Evolutionary conservation across 2,329 filamentous ascomycete species (phyloP), one percentile per base, ranked within the genome.

Genomic region (Verticillium nonalfalfae): DNA sequence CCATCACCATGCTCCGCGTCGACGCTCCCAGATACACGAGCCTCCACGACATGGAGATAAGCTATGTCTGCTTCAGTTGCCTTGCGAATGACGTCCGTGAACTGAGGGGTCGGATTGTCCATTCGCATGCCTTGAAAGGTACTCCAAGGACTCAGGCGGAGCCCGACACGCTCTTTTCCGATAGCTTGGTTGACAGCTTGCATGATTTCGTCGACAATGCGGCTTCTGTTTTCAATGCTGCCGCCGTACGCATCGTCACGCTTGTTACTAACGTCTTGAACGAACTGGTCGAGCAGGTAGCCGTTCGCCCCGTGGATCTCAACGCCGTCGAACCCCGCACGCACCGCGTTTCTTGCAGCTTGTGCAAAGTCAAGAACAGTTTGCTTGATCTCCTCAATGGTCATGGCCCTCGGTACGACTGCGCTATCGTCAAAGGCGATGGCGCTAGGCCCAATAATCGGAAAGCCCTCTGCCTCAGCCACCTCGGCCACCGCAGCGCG

Each of bases 251-350:
- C 65, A 66, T 85, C 83, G 0, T 75, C 75, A 3, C 83, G 75
- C 40, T 74, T 69, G 66, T 85, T 85, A 39, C 76, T 78, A 11
- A 77, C 73, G n/a, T 78, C 76, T 7, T 78, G 82, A 0, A 84
- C 73, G 68, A 89, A 89, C 50, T 87, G 83, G 57, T 86, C 84
- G 9, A 86, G 70, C 0, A 89, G 74, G 63, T 88, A 89, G 0
- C 85, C 85, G 60, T 87, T 85, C 0, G 81, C 83, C 0, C 70
- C 79, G 56, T 83, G 78, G 3, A 78, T 70, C 63, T 93, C 90
- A 56, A 93, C 84, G 1, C 85, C 86, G 66, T 93, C 90, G 36
- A 88, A 88, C 0, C 90, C 90, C 1, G 84, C 85, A 0, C 78
- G 75, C 0, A 90, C 71, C 0, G 88, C 82, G 7, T 84, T 78